Evolutionary conservation across 192 early-diverging fungal genomes (phyloP).

Genomic region (Diversispora epigaea): DNA sequence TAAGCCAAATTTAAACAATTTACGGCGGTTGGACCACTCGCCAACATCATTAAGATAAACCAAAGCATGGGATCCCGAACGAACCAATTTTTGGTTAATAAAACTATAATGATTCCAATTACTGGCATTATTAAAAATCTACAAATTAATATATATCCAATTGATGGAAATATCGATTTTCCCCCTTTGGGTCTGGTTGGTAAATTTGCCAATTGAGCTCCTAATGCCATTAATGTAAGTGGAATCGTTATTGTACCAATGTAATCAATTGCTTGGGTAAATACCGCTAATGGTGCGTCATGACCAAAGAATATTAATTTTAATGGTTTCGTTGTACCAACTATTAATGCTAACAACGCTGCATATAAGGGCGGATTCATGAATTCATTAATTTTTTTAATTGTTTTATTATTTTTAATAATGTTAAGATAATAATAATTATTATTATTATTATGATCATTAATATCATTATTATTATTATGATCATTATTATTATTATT

Average conservation of each 20-base stretch:
- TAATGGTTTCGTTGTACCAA: constrained; percentile 18
- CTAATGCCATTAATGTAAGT: constrained; percentile 26
- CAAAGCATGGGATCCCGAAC: constrained; percentile 32
- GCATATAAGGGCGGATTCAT: constrained; percentile 34
- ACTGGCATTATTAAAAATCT: constrained; percentile 32
- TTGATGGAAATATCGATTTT: background rate
- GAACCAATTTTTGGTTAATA: constrained; percentile 6
- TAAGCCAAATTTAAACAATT: constrained; percentile 35
- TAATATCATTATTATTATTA: background rate
- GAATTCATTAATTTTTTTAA: background rate
- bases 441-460: background rate
- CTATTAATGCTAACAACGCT: constrained; percentile 16
- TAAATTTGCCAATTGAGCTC: constrained; percentile 33
- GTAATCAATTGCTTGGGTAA: constrained; percentile 14
- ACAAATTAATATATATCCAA: constrained; percentile 5
- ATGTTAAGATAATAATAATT: no score
- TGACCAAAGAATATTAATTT: constrained; percentile 25
- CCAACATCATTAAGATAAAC: constrained; percentile 32
- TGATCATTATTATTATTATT: no score
- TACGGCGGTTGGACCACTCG: constrained; percentile 33
- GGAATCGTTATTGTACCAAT: constrained; percentile 28
- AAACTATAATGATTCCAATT: constrained; percentile 7
- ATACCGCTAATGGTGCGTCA: background rate
- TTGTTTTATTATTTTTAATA: background rate
- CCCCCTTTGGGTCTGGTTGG: background rate